Percentiles rank a stretch among this genome's conserved stretches.
Evolutionary conservation across 2,329 filamentous ascomycete genomes (phyloP).

Genomic region (Proliferodiscus dingleyae): DNA sequence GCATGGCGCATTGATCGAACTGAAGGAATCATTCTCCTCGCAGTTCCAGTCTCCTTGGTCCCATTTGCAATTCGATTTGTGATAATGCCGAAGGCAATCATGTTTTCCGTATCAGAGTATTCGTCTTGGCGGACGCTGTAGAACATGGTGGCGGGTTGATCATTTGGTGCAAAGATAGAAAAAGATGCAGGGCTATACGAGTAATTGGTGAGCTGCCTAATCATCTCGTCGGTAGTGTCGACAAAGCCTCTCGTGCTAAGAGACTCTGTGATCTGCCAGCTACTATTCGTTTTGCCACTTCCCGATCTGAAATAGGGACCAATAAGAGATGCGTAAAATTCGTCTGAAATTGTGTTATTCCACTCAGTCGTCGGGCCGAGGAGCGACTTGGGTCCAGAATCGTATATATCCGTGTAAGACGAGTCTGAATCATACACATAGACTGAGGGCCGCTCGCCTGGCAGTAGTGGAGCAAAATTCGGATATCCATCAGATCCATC

Average conservation of each 20-base stretch:
- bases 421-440: no score
- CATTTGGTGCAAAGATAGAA: constrained; percentile 18
- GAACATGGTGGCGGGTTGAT: constrained; percentile 16
- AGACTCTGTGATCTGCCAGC: neutral
- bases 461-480: constrained; percentile 10
- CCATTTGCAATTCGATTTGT: constrained; percentile 24
- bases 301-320: neutral
- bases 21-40: constrained; percentile 6
- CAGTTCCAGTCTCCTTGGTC: constrained; percentile 13
- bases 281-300: neutral
- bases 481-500: neutral
- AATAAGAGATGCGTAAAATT: constrained; percentile 9
- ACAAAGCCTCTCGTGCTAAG: constrained; percentile 14
- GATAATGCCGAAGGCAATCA: constrained; percentile 18
- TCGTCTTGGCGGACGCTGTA: constrained; percentile 8
- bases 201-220: constrained; percentile 14
- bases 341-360: constrained; percentile 15
- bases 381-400: constrained; percentile 6
- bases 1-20: constrained; percentile 14
- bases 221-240: constrained; percentile 14
- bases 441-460: neutral
- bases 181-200: constrained; percentile 12
- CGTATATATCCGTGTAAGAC: no score
- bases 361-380: constrained; percentile 22
- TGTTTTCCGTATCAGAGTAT: neutral